Evolutionary conservation across 306 rosid species (phyloP).

Genomic region (Trifolium repens): DNA sequence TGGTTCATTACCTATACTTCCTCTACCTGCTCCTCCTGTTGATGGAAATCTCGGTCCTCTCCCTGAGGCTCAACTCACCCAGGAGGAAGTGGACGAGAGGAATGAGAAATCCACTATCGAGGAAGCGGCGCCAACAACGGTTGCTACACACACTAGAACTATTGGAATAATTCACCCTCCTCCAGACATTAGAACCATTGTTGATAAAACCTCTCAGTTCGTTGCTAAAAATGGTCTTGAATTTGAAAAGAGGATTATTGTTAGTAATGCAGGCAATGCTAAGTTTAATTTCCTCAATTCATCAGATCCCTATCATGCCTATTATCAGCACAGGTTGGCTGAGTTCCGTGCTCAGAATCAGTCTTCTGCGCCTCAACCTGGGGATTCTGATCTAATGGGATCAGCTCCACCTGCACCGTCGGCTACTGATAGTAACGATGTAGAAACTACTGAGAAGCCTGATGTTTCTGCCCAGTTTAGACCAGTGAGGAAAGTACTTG

Average conservation of each 20-base stretch:
- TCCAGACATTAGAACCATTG: slow-evolving; percentile 83
- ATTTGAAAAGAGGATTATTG: slow-evolving; percentile 89
- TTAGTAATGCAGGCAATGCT: slow-evolving; percentile 73
- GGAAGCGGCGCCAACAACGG: slow-evolving; percentile 47
- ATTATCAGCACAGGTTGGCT: slow-evolving; percentile 85
- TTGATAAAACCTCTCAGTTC: slow-evolving; percentile 86
- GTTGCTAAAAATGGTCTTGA: slow-evolving; percentile 93
- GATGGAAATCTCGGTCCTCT: slow-evolving; percentile 77
- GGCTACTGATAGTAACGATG: slow-evolving; percentile 56
- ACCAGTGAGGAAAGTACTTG: slow-evolving; percentile 71
- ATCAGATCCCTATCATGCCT: slow-evolving; percentile 85
- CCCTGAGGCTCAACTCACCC: slow-evolving; percentile 57
- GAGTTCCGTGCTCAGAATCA: slow-evolving; percentile 84
- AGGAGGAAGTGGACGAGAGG: slow-evolving; percentile 45
- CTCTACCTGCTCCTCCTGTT: slow-evolving; percentile 86
- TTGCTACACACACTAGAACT: slow-evolving; percentile 88
- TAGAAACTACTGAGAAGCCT: slow-evolving; percentile 47
- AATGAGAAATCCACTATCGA: slow-evolving; percentile 45
- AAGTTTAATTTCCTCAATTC: slow-evolving; percentile 79
- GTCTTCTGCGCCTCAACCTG: slow-evolving; percentile 55
- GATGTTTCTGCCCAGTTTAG: slow-evolving; percentile 75
- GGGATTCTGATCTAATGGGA: slow-evolving; percentile 57
- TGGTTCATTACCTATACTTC: slow-evolving; percentile 75
- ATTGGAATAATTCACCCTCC: slow-evolving; percentile 97
- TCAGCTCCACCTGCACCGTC: slow-evolving; percentile 45